Evolutionary conservation across 805 yeast species (phyloP).

Genomic region (Saccharomycopsis amapae): DNA sequence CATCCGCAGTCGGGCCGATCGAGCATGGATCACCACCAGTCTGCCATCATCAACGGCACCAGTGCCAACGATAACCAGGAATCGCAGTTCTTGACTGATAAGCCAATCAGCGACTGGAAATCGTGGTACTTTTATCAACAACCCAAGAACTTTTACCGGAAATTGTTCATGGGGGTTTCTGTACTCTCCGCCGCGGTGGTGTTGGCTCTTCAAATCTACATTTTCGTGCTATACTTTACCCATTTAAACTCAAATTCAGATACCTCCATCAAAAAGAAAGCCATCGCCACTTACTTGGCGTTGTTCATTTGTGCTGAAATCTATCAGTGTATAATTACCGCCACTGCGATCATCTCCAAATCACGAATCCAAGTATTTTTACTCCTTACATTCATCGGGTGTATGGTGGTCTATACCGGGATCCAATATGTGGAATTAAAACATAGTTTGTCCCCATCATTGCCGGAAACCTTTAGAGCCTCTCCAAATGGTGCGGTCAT

Average conservation of each 20-base stretch:
- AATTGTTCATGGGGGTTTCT: slow-evolving; percentile 28
- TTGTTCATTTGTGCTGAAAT: slow-evolving; percentile 37
- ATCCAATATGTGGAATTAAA: slow-evolving; percentile 33
- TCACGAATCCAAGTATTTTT: slow-evolving; percentile 32
- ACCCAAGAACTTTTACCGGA: slow-evolving; percentile 10
- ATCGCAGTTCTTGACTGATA: too few species aligned
- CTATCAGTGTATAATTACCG: slow-evolving; percentile 32
- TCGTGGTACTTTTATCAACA: slow-evolving; percentile 5
- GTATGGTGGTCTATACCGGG: slow-evolving; percentile 37
- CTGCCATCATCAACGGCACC: too few species aligned
- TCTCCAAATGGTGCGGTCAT: slow-evolving; percentile 32
- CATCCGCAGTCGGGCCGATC: too few species aligned
- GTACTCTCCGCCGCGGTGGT: slow-evolving; percentile 31
- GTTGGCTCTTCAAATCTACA: slow-evolving; percentile 30
- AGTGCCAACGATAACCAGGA: too few species aligned
- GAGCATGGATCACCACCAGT: too few species aligned
- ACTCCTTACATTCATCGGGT: slow-evolving; percentile 32
- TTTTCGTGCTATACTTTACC: slow-evolving; percentile 32
- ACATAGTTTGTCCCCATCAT: slow-evolving; percentile 21
- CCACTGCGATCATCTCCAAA: slow-evolving; percentile 30
- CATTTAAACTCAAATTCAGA: slow-evolving; percentile 24
- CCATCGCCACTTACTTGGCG: slow-evolving; percentile 28
- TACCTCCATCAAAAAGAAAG: slow-evolving; percentile 22
- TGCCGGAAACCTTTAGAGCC: slow-evolving; percentile 25
- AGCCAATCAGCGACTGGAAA: slow-evolving; percentile 6